Conservation (phyloP, 164 flowering plant genomes). For the Nymphaea thermarum region DNA sequence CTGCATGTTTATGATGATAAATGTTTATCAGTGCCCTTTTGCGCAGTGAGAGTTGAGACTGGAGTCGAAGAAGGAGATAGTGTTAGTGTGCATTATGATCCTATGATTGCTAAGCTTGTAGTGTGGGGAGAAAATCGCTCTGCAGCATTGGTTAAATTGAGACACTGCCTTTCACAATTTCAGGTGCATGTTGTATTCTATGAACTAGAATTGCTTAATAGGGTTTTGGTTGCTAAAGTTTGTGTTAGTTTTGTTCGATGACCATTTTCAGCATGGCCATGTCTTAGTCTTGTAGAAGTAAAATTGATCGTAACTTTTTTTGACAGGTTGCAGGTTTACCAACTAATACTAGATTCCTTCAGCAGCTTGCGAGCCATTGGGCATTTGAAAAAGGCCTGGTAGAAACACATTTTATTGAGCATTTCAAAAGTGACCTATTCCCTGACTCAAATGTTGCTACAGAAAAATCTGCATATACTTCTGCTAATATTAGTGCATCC, state of each 20-base stretch:
- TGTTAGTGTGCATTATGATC: constrained; percentile 98
- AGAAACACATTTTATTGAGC: constrained; percentile 93
- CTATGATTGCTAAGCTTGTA: constrained; percentile 99
- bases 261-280: too few species aligned
- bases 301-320: not conserved
- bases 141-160: constrained; percentile 81
- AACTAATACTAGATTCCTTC: constrained; percentile 75
- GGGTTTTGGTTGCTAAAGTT: not conserved
- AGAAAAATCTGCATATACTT: constrained; percentile 26
- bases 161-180: constrained; percentile 71
- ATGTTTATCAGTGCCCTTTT: not conserved
- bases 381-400: constrained; percentile 76
- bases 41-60: constrained; percentile 87
- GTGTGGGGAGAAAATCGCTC: constrained; percentile 84
- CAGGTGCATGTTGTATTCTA: constrained; percentile 31
- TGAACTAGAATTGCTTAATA: not conserved
- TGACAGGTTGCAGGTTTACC: constrained; percentile 95
- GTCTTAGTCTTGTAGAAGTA: not conserved
- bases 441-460: constrained; percentile 29
- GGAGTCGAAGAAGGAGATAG: constrained; percentile 91
- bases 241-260: too few species aligned
- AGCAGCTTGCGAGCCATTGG: constrained; percentile 62
- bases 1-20: constrained; percentile 1
- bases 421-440: constrained; percentile 64
- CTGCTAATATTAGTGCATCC: constrained; percentile 45